Base-by-base conservation (phyloP, 371 early-diverging fungal genomes). In the Mortierella sp. region DNA sequence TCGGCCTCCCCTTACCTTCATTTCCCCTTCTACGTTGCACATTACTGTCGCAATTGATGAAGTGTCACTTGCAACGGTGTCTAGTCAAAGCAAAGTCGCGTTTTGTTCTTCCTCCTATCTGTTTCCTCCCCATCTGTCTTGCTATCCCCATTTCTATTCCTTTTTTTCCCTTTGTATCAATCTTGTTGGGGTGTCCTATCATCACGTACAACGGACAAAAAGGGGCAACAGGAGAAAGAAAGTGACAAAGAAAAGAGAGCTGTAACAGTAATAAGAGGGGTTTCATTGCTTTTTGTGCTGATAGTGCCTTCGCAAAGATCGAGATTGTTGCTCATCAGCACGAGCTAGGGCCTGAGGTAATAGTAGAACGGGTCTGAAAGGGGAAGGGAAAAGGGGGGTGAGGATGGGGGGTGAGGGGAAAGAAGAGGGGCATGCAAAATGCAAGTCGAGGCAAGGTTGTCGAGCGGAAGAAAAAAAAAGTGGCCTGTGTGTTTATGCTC, bases 401-500 rank as follows among this genome's bases (percentile, higher is more conserved):
- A 58, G 58, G 58, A 2, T 11, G 53, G 26, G 52, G n/a, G 19
- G 48, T 2, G 48, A n/a, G n/a, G n/a, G n/a, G 6, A 48, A 48
- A 41, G 41, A 19, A 22, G 47, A 47, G 19, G n/a, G n/a, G n/a
- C n/a, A n/a, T n/a, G n/a, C n/a, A n/a, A n/a, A n/a, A n/a, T n/a
- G n/a, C n/a, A n/a, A n/a, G n/a, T n/a, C n/a, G n/a, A 39, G 26
- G 22, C 16, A 37, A 39, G 37, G 39, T 39, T 61, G 63, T 9
- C 9, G 63, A n/a, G 1, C 37, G 63, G 63, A 19, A 24, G 24
- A 39, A 64, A 31, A 43, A 45, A 45, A 44, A 43, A 26, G 45
- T 44, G 44, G 41, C 66, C 66, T 44, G 44, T 44, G 66, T 66
- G 41, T 66, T 45, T 11, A 45, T 41, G 44, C 66, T 39, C n/a